Evolutionary conservation across 805 yeast genomes (phyloP).

Genomic region (Kuraishia capsulata): DNA sequence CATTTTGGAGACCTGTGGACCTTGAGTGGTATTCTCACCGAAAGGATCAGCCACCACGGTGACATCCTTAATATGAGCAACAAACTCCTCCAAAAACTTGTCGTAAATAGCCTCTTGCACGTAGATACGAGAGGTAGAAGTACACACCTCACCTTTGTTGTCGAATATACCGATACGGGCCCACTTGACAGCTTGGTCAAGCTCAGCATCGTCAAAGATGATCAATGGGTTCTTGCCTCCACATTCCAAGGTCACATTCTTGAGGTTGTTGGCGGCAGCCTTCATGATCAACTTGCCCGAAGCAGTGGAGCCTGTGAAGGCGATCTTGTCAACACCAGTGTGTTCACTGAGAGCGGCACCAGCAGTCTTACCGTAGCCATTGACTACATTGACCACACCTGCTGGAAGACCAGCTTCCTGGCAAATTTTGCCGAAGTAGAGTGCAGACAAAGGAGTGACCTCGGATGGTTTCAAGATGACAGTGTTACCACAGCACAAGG

Average conservation of each 20-base stretch:
- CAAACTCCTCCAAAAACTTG: slow-evolving; percentile 28
- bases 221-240: slow-evolving; percentile 53
- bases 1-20: slow-evolving; percentile 61
- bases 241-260: slow-evolving; percentile 52
- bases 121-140: slow-evolving; percentile 36
- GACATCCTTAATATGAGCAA: slow-evolving; percentile 25
- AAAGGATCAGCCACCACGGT: slow-evolving; percentile 62
- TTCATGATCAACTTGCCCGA: slow-evolving; percentile 65
- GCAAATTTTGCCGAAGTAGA: slow-evolving; percentile 51
- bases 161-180: slow-evolving; percentile 35
- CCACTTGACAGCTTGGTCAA: slow-evolving; percentile 44
- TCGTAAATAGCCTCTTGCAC: slow-evolving; percentile 34
- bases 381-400: slow-evolving; percentile 66
- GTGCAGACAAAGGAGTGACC: slow-evolving; percentile 65
- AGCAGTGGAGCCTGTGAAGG: slow-evolving; percentile 76
- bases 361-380: slow-evolving; percentile 64
- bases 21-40: slow-evolving; percentile 55
- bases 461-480: slow-evolving; percentile 67
- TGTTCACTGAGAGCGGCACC: slow-evolving; percentile 63
- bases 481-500: slow-evolving; percentile 67
- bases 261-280: slow-evolving; percentile 51
- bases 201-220: slow-evolving; percentile 42
- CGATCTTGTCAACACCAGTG: slow-evolving; percentile 58
- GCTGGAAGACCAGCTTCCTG: slow-evolving; percentile 66
- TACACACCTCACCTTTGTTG: slow-evolving; percentile 40